A percentile compares a stretch with the other conserved stretches of the same genome.
Evolutionary conservation across 768 basidiomycete genomes (phyloP).

Genomic region (Auriscalpium orientale): DNA sequence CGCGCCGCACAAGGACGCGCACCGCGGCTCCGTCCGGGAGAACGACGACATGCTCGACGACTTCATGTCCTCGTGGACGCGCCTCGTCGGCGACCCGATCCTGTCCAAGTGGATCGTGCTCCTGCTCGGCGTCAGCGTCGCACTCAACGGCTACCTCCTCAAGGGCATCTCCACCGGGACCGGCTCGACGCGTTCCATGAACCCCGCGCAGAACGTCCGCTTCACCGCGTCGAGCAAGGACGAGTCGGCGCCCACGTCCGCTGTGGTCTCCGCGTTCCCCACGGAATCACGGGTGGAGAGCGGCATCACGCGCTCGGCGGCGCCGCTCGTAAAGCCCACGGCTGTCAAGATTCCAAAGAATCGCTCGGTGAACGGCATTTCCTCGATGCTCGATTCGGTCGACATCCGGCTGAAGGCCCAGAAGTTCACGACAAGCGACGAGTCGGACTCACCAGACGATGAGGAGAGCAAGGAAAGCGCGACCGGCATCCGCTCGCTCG

Average conservation of each 20-base stretch:
- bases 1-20: slow-evolving; percentile 14
- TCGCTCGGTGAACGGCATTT: slow-evolving; percentile 18
- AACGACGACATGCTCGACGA: slow-evolving; percentile 57
- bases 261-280: neutral
- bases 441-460: slow-evolving; percentile 17
- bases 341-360: slow-evolving; percentile 14
- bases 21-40: neutral
- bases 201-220: slow-evolving; percentile 15
- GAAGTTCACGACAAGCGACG: slow-evolving; percentile 17
- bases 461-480: slow-evolving; percentile 10
- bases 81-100: slow-evolving; percentile 89
- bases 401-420: slow-evolving; percentile 41
- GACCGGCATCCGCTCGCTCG: slow-evolving; percentile 42
- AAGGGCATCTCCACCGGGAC: slow-evolving; percentile 68
- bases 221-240: slow-evolving; percentile 10
- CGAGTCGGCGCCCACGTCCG: neutral
- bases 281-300: neutral
- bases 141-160: slow-evolving; percentile 88
- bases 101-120: slow-evolving; percentile 93
- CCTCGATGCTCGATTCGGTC: slow-evolving; percentile 50
- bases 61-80: slow-evolving; percentile 88
- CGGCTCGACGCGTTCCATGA: slow-evolving; percentile 21
- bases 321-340: slow-evolving; percentile 15
- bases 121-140: slow-evolving; percentile 75
- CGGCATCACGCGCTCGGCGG: slow-evolving; percentile 1